Percentiles rank a stretch among this genome's conserved stretches.
Evolutionary conservation across 495 filamentous ascomycete genomes (phyloP).

Genomic region (Trichoderma erinaceum): DNA sequence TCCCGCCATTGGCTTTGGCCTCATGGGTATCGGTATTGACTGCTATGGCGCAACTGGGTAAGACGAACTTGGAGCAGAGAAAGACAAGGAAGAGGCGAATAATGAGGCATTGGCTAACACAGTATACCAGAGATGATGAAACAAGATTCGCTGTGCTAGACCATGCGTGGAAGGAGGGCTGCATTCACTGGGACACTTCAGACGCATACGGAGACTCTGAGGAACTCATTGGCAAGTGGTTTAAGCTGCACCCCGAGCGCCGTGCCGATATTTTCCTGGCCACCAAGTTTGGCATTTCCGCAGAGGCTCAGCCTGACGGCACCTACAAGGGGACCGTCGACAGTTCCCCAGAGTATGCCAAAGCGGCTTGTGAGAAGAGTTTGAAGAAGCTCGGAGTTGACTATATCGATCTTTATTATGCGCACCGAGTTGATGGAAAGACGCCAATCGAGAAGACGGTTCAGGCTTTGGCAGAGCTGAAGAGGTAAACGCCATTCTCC

Average conservation of each 20-base stretch:
- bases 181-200: constrained; percentile 47
- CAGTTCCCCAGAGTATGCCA: constrained; percentile 49
- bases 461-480: constrained; percentile 41
- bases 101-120: background rate
- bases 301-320: background rate
- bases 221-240: constrained; percentile 49
- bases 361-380: constrained; percentile 44
- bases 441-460: constrained; percentile 63
- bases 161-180: constrained; percentile 30
- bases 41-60: constrained; percentile 35
- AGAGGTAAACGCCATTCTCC: constrained; percentile 19
- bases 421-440: constrained; percentile 46
- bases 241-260: constrained; percentile 40
- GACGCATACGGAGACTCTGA: constrained; percentile 46
- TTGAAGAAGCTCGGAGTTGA: constrained; percentile 46
- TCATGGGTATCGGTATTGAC: constrained; percentile 44
- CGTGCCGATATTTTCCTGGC: constrained; percentile 51
- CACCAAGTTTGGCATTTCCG: constrained; percentile 44
- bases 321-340: constrained; percentile 26
- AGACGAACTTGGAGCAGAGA: background rate
- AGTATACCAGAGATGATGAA: constrained; percentile 29
- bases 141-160: constrained; percentile 45
- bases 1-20: constrained; percentile 45
- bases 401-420: constrained; percentile 56
- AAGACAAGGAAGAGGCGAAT: background rate